Percentiles rank a stretch among this genome's conserved stretches.
Conservation (phyloP, 1,284 basidiomycete species). For the Apiotrichum domesticum region DNA sequence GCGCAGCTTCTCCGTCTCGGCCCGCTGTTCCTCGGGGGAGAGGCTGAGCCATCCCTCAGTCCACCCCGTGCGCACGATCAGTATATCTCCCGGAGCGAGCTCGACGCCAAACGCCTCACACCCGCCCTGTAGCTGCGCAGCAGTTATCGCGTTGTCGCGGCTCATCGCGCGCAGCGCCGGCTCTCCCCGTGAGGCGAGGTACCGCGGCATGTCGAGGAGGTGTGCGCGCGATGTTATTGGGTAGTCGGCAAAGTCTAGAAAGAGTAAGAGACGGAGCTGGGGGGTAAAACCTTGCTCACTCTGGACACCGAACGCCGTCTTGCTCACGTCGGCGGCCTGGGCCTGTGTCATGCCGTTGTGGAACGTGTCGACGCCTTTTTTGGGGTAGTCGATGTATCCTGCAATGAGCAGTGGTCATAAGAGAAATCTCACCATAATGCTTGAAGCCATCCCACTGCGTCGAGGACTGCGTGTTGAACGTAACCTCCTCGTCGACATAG, state of each 20-base stretch:
- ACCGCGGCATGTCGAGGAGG: conserved; percentile 19
- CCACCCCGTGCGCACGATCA: conserved; percentile 46
- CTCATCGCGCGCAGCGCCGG: conserved; percentile 38
- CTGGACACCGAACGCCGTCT: conserved; percentile 6
- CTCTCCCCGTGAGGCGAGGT: conserved; percentile 33
- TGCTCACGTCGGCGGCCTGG: conserved; percentile 5
- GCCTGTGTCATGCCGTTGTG: conserved; percentile 11
- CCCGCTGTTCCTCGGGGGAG: conserved; percentile 25
- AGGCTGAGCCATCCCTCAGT: conserved; percentile 37
- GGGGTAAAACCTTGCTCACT: conserved; percentile 3
- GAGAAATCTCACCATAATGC: conserved; percentile 24
- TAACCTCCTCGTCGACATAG: conserved; percentile 34
- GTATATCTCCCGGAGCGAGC: conserved; percentile 38
- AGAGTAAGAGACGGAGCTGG: too few species aligned
- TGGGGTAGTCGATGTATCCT: conserved; percentile 8
- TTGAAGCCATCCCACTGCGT: conserved; percentile 48
- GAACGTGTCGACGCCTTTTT: conserved; percentile 10
- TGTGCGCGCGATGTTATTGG: conserved; percentile 17
- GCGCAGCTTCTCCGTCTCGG: conserved; percentile 19
- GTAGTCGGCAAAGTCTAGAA: conserved; percentile 11
- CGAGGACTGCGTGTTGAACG: conserved; percentile 46
- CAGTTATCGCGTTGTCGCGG: conserved; percentile 19
- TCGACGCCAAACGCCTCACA: conserved; percentile 29
- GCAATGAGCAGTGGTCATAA: too few species aligned
- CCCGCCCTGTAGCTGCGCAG: conserved; percentile 24